Base-by-base conservation (phyloP, 805 yeast species). In the Candida koratica region DNA sequence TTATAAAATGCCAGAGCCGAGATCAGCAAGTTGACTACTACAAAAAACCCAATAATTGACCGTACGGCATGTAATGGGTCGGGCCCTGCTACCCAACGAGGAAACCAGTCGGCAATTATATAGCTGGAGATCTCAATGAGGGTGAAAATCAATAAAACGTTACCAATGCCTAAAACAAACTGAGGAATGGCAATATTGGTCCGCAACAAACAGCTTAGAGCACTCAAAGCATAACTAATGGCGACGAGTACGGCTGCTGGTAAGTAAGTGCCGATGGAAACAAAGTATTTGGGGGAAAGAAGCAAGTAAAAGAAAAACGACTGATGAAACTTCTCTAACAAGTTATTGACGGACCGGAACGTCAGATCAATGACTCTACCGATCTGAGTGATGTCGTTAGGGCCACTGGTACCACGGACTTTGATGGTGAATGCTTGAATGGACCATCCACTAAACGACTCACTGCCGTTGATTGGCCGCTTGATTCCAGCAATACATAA, bases 291-390 rank as follows among this genome's bases (percentile, higher is more conserved):
- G 16, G 97, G 94, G 0, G 86, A 75, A 33, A 93, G 59, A 61
- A 93, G 56, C 46, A 90, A 69, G 61, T 90, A 93, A 54, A 89
- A 93, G 68, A 93, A 93, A 52, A 88, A 93, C 1, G 96, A 86
- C 60, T 93, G 99, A 60, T 93, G 99, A 60, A 90, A 90, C 56
- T 90, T 94, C 57, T 93, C 99, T 25, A 90, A 67, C 47, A 93
- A 69, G 55, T 93, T 93, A 63, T 93, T 93, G 24, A 93, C 84
- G 0, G 96, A 80, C 42, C 98, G 74, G 53, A 89, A 80, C 6
- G 83, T 67, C 2, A 94, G 86, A 60, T 93, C 99, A 13, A 87
- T 75, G 3, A 90, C 72, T 55, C 97, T 75, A 4, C 97, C 98
- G 56, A 84, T 81, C 17, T 93, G 87, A 1, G 97, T 90, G 39